Evolutionary conservation across 306 rosid species (phyloP).

Genomic region (Medicago ruthenica): DNA sequence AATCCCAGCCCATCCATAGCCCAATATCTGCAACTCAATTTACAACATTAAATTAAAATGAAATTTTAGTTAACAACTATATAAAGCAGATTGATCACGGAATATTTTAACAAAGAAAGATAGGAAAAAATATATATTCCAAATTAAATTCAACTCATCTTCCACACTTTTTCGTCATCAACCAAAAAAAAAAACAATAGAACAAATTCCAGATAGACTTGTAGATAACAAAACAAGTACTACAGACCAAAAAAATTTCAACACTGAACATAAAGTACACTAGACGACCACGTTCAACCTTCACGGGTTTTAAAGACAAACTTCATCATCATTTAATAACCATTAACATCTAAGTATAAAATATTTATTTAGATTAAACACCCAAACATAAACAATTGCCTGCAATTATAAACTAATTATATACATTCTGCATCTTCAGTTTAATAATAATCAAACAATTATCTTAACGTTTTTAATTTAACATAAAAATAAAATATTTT

Average conservation of each 20-base stretch:
- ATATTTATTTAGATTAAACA: not conserved
- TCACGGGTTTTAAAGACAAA: slow-evolving; percentile 37
- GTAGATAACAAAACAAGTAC: slow-evolving; percentile 19
- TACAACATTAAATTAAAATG: slow-evolving; percentile 16
- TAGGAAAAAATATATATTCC: not conserved
- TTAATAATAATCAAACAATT: not conserved
- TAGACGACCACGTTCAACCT: slow-evolving; percentile 23
- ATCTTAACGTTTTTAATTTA: not conserved
- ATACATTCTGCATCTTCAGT: not conserved
- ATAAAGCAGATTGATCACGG: slow-evolving; percentile 16
- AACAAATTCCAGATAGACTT: slow-evolving; percentile 17
- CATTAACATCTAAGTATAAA: not conserved
- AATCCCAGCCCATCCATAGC: slow-evolving; percentile 99
- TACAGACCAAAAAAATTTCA: slow-evolving; percentile 21
- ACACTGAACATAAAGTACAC: slow-evolving; percentile 1
- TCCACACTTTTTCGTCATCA: not conserved
- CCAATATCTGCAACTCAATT: slow-evolving; percentile 67
- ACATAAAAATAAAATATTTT: not conserved
- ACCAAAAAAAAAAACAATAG: not conserved
- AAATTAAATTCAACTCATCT: slow-evolving; percentile 33
- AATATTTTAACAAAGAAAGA: slow-evolving; percentile 30
- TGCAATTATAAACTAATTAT: slow-evolving; percentile 16
- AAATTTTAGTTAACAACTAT: slow-evolving; percentile 25
- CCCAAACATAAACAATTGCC: not conserved
- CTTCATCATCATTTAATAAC: slow-evolving; percentile 10